Evolutionary conservation across 2,329 filamentous ascomycete genomes (phyloP).

Genomic region (Aureobasidium sp.): DNA sequence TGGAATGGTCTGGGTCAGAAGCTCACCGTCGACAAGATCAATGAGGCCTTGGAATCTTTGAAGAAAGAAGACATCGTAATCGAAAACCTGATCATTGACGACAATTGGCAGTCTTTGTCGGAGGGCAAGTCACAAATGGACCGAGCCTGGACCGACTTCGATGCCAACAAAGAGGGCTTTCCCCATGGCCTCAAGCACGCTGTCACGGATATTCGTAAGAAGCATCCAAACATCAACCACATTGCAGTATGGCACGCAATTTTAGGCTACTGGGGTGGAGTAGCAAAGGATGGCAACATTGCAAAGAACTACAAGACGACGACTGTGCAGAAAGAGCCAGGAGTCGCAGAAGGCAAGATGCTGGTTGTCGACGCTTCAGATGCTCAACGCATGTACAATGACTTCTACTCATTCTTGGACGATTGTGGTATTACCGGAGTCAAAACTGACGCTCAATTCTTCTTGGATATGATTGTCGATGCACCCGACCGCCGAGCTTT

Average conservation of each 20-base stretch:
- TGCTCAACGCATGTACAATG: conserved; percentile 68
- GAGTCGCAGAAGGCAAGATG: conserved; percentile 57
- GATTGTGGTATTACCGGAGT: conserved; percentile 72
- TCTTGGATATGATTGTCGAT: conserved; percentile 65
- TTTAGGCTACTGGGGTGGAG: conserved; percentile 81
- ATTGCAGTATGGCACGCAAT: conserved; percentile 94
- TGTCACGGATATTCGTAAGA: conserved; percentile 57
- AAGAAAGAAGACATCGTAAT: conserved; percentile 65
- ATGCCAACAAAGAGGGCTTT: conserved; percentile 72
- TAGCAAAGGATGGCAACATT: conserved; percentile 66
- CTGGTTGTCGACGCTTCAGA: conserved; percentile 67
- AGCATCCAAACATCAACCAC: conserved; percentile 65
- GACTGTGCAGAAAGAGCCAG: conserved; percentile 45
- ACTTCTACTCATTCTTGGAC: conserved; percentile 80
- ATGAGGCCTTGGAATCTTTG: conserved; percentile 64
- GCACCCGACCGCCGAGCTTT: conserved; percentile 63
- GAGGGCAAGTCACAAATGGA: conserved; percentile 44
- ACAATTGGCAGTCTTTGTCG: conserved; percentile 84
- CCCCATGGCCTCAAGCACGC: conserved; percentile 69
- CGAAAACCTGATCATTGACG: conserved; percentile 85
- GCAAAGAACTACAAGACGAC: conserved; percentile 70
- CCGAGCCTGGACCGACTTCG: conserved; percentile 68
- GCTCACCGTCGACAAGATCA: conserved; percentile 71
- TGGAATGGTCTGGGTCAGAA: conserved; percentile 89
- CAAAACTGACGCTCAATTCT: conserved; percentile 90